Evolutionary conservation across 2,329 filamentous ascomycete genomes (phyloP).

Genomic region (Verticillium isaacii): DNA sequence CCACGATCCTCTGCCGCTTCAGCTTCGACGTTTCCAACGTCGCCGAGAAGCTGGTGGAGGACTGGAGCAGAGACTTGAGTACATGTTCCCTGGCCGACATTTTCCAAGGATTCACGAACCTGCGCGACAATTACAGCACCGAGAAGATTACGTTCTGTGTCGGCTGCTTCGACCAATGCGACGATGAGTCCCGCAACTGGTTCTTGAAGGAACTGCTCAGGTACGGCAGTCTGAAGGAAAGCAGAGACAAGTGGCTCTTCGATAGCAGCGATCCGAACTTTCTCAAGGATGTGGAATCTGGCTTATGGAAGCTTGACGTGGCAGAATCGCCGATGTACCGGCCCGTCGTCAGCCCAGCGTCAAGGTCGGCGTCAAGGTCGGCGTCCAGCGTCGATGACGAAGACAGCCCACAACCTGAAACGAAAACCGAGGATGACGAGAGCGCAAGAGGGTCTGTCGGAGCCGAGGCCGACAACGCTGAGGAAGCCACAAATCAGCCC

Average conservation of each 20-base stretch:
- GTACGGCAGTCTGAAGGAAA: not conserved
- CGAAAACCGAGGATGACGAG: no score
- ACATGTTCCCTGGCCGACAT: not conserved
- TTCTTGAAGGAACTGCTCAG: not conserved
- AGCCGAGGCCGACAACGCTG: no score
- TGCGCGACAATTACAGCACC: not conserved
- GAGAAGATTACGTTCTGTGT: not conserved
- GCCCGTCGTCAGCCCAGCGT: not conserved
- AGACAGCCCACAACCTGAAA: no score
- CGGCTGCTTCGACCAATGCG: conserved; percentile 3
- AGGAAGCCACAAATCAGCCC: no score
- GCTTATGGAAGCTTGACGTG: not conserved
- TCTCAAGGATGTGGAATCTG: not conserved
- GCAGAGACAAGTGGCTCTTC: not conserved
- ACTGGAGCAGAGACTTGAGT: not conserved
- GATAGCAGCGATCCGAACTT: not conserved
- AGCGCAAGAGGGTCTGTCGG: no score
- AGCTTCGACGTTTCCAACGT: not conserved
- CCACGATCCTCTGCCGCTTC: not conserved
- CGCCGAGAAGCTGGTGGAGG: not conserved
- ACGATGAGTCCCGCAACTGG: not conserved
- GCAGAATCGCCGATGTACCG: not conserved
- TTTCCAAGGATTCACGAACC: not conserved
- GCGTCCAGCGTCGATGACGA: no score
- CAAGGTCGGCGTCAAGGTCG: no score